Evolutionary conservation across 768 basidiomycete genomes (phyloP).

Genomic region (Brasilioporus rufonigricans): DNA sequence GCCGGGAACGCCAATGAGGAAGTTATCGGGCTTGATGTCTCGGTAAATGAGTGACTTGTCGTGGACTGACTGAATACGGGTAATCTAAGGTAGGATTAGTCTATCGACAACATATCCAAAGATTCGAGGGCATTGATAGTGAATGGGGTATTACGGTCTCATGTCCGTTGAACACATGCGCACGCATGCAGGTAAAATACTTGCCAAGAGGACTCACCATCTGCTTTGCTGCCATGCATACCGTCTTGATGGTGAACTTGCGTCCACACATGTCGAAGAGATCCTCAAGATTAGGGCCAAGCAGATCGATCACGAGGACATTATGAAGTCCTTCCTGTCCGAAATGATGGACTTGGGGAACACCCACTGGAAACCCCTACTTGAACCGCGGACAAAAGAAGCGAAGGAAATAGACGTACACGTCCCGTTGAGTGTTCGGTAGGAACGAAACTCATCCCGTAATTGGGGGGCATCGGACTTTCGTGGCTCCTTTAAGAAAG

Average conservation of each 20-base stretch:
- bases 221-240: constrained; percentile 98
- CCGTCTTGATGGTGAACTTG: constrained; percentile 97
- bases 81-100: constrained; percentile 56
- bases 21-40: constrained; percentile 99
- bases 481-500: constrained; percentile 71
- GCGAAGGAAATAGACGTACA: constrained; percentile 49
- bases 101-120: background rate
- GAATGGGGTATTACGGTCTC: background rate
- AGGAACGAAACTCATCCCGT: constrained; percentile 95
- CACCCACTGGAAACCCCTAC: constrained; percentile 61
- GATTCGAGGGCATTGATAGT: constrained; percentile 5
- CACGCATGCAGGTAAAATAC: constrained; percentile 1
- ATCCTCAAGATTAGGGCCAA: constrained; percentile 98
- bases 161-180: background rate
- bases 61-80: constrained; percentile 95
- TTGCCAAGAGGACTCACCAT: constrained; percentile 62
- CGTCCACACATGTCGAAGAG: constrained; percentile 99
- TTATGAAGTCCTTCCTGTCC: constrained; percentile 99
- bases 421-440: constrained; percentile 90
- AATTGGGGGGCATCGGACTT: constrained; percentile 98
- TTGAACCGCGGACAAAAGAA: constrained; percentile 13
- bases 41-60: constrained; percentile 98
- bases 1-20: constrained; percentile 90
- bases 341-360: constrained; percentile 98
- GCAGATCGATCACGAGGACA: constrained; percentile 87